A percentile compares a stretch with the other conserved stretches of the same genome.
phyloP scores from a whole-genome alignment of 1,139 yeast species.

The Nakaseomyces kungkrabaensis region DNA sequence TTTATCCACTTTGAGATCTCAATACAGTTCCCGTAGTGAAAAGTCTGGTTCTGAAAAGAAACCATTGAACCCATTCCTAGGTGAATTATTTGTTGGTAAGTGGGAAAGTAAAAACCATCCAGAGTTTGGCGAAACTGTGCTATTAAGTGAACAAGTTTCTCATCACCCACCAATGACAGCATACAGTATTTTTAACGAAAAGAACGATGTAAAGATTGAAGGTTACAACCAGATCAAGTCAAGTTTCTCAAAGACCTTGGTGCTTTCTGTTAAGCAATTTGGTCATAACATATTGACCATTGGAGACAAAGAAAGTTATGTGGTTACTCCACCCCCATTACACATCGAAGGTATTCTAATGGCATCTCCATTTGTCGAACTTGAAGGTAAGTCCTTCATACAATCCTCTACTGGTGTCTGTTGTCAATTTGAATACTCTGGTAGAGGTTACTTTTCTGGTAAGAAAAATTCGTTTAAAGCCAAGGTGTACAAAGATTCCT shows the following conservation, averaged over 20 bases:
- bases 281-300: constrained; percentile 78
- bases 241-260: constrained; percentile 54
- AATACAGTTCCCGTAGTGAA: constrained; percentile 85
- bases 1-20: constrained; percentile 79
- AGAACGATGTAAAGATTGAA: constrained; percentile 56
- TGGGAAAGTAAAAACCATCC: constrained; percentile 51
- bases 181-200: constrained; percentile 64
- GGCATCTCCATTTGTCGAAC: constrained; percentile 83
- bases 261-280: constrained; percentile 71
- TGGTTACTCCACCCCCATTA: constrained; percentile 87
- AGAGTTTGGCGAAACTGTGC: constrained; percentile 57
- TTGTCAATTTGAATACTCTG: constrained; percentile 70
- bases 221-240: constrained; percentile 90
- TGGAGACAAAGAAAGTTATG: constrained; percentile 51
- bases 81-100: constrained; percentile 83
- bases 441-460: constrained; percentile 94
- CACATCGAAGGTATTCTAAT: constrained; percentile 88
- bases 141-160: constrained; percentile 83
- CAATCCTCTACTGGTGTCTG: constrained; percentile 72
- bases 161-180: constrained; percentile 97
- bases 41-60: constrained; percentile 89
- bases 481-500: constrained; percentile 49
- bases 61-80: constrained; percentile 89
- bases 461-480: constrained; percentile 90
- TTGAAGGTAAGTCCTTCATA: constrained; percentile 76